Conservation (phyloP, 2,329 filamentous ascomycete genomes). For the Leptographium wingfieldii region DNA sequence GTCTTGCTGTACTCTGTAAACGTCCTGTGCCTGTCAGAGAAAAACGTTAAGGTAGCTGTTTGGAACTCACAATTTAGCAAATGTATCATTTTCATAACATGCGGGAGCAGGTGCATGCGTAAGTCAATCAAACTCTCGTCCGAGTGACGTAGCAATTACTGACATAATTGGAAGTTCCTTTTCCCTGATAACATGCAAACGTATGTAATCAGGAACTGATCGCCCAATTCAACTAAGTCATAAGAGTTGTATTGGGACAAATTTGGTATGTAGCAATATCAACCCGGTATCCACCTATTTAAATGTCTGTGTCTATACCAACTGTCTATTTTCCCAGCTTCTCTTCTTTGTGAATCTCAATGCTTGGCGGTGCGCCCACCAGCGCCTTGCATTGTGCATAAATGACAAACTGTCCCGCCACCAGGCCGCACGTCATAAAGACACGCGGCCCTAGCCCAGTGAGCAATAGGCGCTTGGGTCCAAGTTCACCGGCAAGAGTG, state of each 20-base stretch:
- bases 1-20: not conserved
- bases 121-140: no score
- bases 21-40: no score
- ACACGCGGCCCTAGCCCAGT: conserved; percentile 37
- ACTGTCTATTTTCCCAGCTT: conserved; percentile 1
- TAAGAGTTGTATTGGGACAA: not conserved
- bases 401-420: conserved; percentile 41
- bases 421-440: conserved; percentile 40
- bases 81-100: no score
- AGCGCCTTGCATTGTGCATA: conserved; percentile 42
- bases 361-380: conserved; percentile 35
- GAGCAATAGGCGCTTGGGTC: conserved; percentile 32
- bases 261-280: not conserved
- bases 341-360: conserved; percentile 40
- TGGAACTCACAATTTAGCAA: no score
- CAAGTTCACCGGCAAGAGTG: conserved; percentile 37
- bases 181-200: no score
- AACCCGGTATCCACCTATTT: no score
- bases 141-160: no score
- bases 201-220: not conserved
- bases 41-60: no score
- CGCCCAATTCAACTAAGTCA: not conserved
- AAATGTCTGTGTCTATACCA: not conserved
- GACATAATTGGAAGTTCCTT: no score
- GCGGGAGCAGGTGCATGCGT: no score